These are phyloP conservation scores for Euphrasia confusa DNA, from an alignment of 257 asterid species.

Conservation along the genomic window DNA sequence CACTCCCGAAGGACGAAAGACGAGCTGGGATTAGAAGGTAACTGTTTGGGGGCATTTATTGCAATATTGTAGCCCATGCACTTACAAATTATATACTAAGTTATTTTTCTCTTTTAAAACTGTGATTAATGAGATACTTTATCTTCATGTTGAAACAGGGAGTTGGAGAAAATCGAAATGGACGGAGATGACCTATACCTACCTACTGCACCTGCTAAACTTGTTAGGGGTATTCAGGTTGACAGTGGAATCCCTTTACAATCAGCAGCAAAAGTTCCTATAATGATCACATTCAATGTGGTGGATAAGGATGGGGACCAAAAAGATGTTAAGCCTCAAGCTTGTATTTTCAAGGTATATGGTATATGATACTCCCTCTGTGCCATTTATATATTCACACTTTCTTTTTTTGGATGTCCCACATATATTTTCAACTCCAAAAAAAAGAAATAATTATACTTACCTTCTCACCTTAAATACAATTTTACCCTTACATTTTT, in stretches of 20 bases:
- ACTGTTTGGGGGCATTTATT: conserved; percentile 16
- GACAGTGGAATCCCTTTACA: conserved; percentile 98
- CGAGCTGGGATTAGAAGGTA: conserved; percentile 96
- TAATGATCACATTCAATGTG: conserved; percentile 95
- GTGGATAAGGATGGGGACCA: conserved; percentile 80
- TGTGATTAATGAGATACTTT: conserved; percentile 5
- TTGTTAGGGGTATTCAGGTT: conserved; percentile 81
- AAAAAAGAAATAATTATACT: too few species aligned
- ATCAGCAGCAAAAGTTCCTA: conserved; percentile 99
- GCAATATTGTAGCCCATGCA: conserved; percentile 20
- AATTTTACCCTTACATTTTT: too few species aligned
- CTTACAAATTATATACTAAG: too few species aligned
- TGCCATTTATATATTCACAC: too few species aligned
- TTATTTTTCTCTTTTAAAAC: not conserved
- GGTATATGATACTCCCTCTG: conserved; percentile 38
- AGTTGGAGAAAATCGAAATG: conserved; percentile 84
- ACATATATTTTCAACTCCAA: too few species aligned
- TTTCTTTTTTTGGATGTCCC: too few species aligned
- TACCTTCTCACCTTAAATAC: too few species aligned
- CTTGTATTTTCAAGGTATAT: conserved; percentile 94
- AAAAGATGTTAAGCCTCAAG: conserved; percentile 81
- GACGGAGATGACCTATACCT: conserved; percentile 92
- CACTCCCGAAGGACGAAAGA: conserved; percentile 91
- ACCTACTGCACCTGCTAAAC: conserved; percentile 90
- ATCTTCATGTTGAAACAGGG: conserved; percentile 44